Base-by-base conservation (phyloP, 345 rosid genomes). In the Citrus cavaleriei region DNA sequence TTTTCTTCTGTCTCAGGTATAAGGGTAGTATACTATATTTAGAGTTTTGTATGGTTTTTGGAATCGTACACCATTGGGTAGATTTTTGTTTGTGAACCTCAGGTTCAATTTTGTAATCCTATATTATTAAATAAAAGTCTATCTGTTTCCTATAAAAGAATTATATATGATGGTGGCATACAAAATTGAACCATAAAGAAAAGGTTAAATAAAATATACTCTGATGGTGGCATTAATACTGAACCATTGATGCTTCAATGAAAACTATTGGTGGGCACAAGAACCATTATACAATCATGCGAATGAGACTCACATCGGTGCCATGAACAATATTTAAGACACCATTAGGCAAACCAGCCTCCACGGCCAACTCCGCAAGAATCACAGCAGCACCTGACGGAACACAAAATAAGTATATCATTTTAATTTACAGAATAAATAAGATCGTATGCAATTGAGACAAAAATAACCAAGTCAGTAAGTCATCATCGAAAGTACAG, bases 291-390 rank as follows among this genome's bases (percentile, higher is more conserved):
- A 38, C 51, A 70, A 35, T 66, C 49, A 19, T 64, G 30, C 4
- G 14, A 51, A 58, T 62, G 51, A 72, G 79, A 54, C 91, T 7
- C 89, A 95, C 99, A 82, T 88, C 85, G 40, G 99, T 91, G 19
- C 99, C 99, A 70, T 95, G 99, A 60, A 92, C 93, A 70, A 95
- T 90, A 81, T 94, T 94, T 74, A 95, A 84, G 84, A 95, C 97
- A 79, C 99, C 99, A 51, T 85, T 27, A 25, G 97, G 99, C 87
- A 95, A 85, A 81, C 98, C 99, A 73, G 99, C 98, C 87, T 95
- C 97, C 91, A 89, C 89, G 55, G 97, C 97, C 74, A 95, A 83
- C 79, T 95, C 98, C 0, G 99, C 98, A 81, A 95, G 96, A 69
- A 92, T 85, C 28, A 92, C 80, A 57, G 99, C 92, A 77, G 97